These are phyloP conservation scores for Aspergillus tamarii DNA, from an alignment of 2,329 filamentous ascomycete genomes.

Conservation along the genomic window DNA sequence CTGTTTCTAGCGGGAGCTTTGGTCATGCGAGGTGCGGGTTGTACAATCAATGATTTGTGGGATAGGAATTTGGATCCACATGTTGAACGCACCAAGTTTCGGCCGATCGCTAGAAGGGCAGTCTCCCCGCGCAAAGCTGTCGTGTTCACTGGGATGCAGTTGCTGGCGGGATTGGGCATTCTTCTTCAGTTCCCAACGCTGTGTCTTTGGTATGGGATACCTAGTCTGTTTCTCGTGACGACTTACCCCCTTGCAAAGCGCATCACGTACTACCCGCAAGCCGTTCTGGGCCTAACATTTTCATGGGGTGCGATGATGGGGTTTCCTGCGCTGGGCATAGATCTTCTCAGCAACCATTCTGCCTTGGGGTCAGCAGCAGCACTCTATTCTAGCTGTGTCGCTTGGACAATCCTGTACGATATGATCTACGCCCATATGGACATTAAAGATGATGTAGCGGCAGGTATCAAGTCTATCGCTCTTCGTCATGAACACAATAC, in stretches of 20 bases:
- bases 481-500: slow-evolving; percentile 52
- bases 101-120: slow-evolving; percentile 57
- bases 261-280: slow-evolving; percentile 57
- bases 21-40: slow-evolving; percentile 56
- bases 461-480: slow-evolving; percentile 56
- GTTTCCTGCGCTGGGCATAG: slow-evolving; percentile 49
- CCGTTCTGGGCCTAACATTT: slow-evolving; percentile 55
- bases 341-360: slow-evolving; percentile 44
- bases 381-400: slow-evolving; percentile 51
- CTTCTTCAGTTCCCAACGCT: slow-evolving; percentile 47
- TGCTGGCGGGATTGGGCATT: slow-evolving; percentile 46
- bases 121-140: slow-evolving; percentile 49
- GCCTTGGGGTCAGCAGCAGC: slow-evolving; percentile 43
- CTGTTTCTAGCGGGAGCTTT: slow-evolving; percentile 49
- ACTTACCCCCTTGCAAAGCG: slow-evolving; percentile 58
- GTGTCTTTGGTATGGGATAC: slow-evolving; percentile 48
- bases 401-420: slow-evolving; percentile 55
- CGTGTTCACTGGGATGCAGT: slow-evolving; percentile 49
- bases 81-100: slow-evolving; percentile 54
- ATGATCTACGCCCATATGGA: slow-evolving; percentile 59
- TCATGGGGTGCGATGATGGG: slow-evolving; percentile 56
- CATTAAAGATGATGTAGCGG: slow-evolving; percentile 53
- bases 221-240: slow-evolving; percentile 48
- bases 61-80: slow-evolving; percentile 59
- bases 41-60: slow-evolving; percentile 60